Conservation (phyloP, 108 stramenopile species). For the Pseudonitzschia multiseries region DNA sequence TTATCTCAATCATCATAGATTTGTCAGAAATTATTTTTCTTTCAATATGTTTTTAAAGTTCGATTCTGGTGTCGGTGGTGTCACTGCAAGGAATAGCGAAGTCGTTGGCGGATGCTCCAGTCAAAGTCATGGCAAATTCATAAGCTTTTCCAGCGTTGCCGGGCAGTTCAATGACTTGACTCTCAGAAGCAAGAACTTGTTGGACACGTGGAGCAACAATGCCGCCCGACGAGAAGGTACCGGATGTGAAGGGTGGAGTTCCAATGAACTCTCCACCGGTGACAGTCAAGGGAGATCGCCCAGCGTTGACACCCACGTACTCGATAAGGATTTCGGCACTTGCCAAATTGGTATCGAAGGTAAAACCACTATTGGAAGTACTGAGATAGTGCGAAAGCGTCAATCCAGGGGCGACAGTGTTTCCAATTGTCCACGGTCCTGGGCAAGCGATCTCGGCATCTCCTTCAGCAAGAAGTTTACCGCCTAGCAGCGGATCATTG, state of each 20-base stretch:
- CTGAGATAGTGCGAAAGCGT: neutral
- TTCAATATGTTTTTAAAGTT: neutral
- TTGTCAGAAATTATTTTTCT: neutral
- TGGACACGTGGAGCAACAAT: neutral
- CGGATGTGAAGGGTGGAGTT: neutral
- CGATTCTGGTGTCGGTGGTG: neutral
- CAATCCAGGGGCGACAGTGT: slow-evolving; percentile 13
- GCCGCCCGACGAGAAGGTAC: neutral
- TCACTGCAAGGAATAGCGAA: neutral
- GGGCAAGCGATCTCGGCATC: neutral
- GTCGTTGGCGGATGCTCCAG: neutral
- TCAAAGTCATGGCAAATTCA: neutral
- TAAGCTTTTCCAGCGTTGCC: neutral
- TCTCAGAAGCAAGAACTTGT: neutral
- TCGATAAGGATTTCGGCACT: neutral
- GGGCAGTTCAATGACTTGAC: neutral
- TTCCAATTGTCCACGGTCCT: slow-evolving; percentile 10
- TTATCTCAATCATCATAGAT: neutral
- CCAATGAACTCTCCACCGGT: neutral
- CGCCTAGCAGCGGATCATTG: neutral
- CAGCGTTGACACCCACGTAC: neutral
- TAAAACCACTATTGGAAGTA: neutral
- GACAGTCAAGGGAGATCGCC: neutral
- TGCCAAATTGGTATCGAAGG: neutral
- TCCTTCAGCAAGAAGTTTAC: neutral